Base-by-base conservation (phyloP, 768 basidiomycete genomes). In the Leccinum disarticulatum region DNA sequence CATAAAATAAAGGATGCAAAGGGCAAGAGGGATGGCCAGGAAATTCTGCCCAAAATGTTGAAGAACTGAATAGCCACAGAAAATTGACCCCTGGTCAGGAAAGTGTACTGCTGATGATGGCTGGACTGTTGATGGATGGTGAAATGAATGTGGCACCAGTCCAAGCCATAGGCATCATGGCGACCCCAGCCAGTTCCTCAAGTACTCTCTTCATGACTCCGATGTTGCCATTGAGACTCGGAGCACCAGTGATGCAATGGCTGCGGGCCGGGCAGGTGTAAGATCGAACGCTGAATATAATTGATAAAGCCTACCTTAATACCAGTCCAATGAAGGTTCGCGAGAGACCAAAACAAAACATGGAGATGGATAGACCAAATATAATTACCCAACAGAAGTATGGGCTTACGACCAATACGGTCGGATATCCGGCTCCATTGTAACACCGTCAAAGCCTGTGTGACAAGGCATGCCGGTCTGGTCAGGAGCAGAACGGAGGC, bases 151-250 rank as follows among this genome's bases (percentile, higher is more conserved):
- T 10, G 14, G 35, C 35, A 51, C 13, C 1, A 35, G 6, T 1
- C 25, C 25, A 25, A 25, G 25, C 25, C 25, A 25, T 25, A 25
- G 25, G 25, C 25, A 25, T 25, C 25, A 25, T 25, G 25, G 25
- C 25, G 25, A 25, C 73, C 0, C 70, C 87, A 0, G 87, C 87
- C 33, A 88, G 69, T 57, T 88, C 87, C 0, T 80, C 87, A 74
- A 89, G 79, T 65, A 84, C 82, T 63, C 84, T 87, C 67, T 90
- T 91, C 80, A 89, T 86, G 30, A 91, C 87, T 4, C 83, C 87
- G 4, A 85, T 80, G 65, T 88, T 88, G 41, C 87, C 88, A 61
- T 88, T n/a, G n/a, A n/a, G n/a, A n/a, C n/a, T 87, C 27, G 90
- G 70, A 54, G 86, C 73, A 4, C 88, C 88, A 51, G 83, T 84